phyloP scores from a whole-genome alignment of 1,284 basidiomycete species.

The Ustilago loliicola region DNA sequence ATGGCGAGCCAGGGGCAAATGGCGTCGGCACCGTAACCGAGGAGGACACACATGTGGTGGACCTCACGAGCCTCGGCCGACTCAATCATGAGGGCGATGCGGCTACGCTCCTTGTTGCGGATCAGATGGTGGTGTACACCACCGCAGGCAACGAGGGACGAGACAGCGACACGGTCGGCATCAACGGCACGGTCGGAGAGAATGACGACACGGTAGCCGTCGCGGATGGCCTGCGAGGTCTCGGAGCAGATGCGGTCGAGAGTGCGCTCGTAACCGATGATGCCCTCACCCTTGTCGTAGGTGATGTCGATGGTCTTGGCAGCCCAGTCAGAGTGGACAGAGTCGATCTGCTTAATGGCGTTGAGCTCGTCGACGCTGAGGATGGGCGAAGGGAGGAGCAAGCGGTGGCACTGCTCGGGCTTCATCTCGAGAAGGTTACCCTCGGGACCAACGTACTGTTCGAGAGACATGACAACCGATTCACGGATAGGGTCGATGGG shows the following conservation, averaged over 20 bases:
- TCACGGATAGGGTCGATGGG: constrained; percentile 69
- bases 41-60: constrained; percentile 68
- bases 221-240: constrained; percentile 63
- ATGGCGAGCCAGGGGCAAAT: constrained; percentile 69
- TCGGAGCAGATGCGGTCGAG: constrained; percentile 67
- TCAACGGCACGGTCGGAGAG: constrained; percentile 66
- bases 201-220: constrained; percentile 61
- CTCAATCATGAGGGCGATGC: constrained; percentile 67
- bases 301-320: constrained; percentile 67
- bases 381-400: constrained; percentile 62
- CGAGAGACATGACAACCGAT: constrained; percentile 68
- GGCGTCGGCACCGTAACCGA: constrained; percentile 69
- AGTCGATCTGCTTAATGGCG: constrained; percentile 63
- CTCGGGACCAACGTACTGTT: constrained; percentile 68
- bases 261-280: constrained; percentile 63
- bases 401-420: constrained; percentile 65
- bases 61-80: constrained; percentile 68
- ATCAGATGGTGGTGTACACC: constrained; percentile 69
- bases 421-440: constrained; percentile 68
- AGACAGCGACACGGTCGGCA: constrained; percentile 63
- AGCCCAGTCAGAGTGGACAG: constrained; percentile 60
- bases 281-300: constrained; percentile 63
- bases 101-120: constrained; percentile 68
- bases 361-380: constrained; percentile 65
- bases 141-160: constrained; percentile 65